Conservation (phyloP, 345 rosid genomes). For the Turnera subulata region DNA sequence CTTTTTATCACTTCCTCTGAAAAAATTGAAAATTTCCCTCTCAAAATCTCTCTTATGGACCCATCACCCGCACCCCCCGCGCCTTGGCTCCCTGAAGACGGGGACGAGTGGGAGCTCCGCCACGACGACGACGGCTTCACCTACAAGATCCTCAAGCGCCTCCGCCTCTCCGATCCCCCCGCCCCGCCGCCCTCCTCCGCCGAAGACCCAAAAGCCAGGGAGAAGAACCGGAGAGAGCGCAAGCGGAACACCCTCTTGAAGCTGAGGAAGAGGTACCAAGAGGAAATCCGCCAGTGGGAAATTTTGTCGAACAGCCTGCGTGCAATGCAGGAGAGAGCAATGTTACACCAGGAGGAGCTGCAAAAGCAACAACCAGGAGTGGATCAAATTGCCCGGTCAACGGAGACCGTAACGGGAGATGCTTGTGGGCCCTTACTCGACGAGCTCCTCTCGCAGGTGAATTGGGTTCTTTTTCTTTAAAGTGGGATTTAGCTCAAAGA, state of each 20-base stretch:
- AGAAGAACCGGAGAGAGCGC: slow-evolving; percentile 38
- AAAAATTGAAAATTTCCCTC: not conserved
- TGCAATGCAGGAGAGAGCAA: slow-evolving; percentile 44
- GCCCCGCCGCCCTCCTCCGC: slow-evolving; percentile 16
- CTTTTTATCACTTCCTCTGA: too few species aligned
- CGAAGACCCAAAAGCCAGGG: slow-evolving; percentile 38
- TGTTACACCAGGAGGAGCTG: slow-evolving; percentile 14
- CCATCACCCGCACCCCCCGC: not conserved
- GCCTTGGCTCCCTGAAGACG: slow-evolving; percentile 1
- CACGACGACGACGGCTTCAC: slow-evolving; percentile 74
- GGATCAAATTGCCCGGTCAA: slow-evolving; percentile 2
- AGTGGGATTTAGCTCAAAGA: not conserved
- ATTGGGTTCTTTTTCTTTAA: slow-evolving; percentile 13
- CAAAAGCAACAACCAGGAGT: slow-evolving; percentile 9
- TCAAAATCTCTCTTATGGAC: slow-evolving; percentile 9
- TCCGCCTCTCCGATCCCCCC: slow-evolving; percentile 23
- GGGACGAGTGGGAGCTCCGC: slow-evolving; percentile 66
- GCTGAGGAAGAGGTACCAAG: slow-evolving; percentile 46
- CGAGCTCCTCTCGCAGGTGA: slow-evolving; percentile 63
- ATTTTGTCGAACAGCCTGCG: slow-evolving; percentile 49
- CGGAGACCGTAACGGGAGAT: slow-evolving; percentile 5
- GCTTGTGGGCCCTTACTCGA: slow-evolving; percentile 36
- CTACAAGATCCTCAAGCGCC: slow-evolving; percentile 59
- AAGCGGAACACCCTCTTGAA: slow-evolving; percentile 45
- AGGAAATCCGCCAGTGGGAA: slow-evolving; percentile 66